A percentile compares a stretch with the other conserved stretches of the same genome.
phyloP scores from a whole-genome alignment of 305 asterid species.

The Fraxinus greggii region DNA sequence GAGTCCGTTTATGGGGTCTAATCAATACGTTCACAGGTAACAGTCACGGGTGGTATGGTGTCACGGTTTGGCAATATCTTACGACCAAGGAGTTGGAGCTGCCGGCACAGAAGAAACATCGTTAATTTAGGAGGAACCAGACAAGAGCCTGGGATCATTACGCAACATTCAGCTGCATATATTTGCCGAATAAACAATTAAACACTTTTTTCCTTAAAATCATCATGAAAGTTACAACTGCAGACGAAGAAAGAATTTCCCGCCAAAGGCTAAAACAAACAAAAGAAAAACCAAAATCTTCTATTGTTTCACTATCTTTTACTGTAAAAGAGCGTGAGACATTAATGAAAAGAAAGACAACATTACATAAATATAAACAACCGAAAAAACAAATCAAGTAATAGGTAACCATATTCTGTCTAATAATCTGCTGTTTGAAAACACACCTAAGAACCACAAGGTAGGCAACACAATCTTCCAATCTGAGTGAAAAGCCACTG shows the following conservation, averaged over 20 bases:
- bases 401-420: slow-evolving; percentile 25
- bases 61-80: neutral
- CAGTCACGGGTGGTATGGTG: no score
- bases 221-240: neutral
- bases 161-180: neutral
- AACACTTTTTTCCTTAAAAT: neutral
- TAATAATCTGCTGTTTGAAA: neutral
- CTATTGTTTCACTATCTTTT: neutral
- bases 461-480: slow-evolving; percentile 60
- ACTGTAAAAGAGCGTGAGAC: neutral
- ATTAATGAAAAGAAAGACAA: slow-evolving; percentile 21
- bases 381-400: neutral
- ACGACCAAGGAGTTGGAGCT: neutral
- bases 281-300: neutral
- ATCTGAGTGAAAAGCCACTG: slow-evolving; percentile 83
- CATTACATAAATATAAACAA: slow-evolving; percentile 6
- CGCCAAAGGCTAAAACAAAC: neutral
- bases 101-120: neutral
- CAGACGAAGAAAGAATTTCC: neutral
- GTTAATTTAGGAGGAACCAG: neutral
- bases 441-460: slow-evolving; percentile 52
- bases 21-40: no score
- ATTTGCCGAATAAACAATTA: neutral
- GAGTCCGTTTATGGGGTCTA: no score
- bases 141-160: neutral